Base-by-base conservation (phyloP, 129 eudicot species). In the Flaveria linearis region DNA sequence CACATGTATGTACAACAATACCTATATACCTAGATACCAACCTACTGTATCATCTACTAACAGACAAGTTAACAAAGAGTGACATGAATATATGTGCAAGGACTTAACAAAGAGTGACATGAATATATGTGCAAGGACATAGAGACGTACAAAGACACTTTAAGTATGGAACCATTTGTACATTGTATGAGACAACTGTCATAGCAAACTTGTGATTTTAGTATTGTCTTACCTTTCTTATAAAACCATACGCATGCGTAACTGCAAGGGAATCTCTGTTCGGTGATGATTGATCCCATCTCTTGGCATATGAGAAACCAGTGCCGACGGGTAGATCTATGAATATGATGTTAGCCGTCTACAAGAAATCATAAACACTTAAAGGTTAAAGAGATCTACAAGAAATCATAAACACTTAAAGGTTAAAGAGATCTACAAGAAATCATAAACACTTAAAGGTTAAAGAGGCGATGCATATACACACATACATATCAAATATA, bases 291-390 rank as follows among this genome's bases (percentile, higher is more conserved):
- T 76, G 45, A 5, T 62, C 45, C 45, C 58, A 52, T 65, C 78
- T 76, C 42, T 71, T 76, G 0, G 78, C 78, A 41, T 82, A 82
- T 3, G 85, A 82, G 49, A 82, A 82, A 25, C 85, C 85, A 7
- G 85, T 66, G n/a, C 82, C 85, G 41, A 82, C 85, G 0, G 85
- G 85, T 33, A 77, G 45, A 66, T 82, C 85, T 51, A 82, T 66
- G 45, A 76, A 82, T 70, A 82, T 76, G 26, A 82, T 41, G 41
- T 33, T 82, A 22, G 85, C 77, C 36, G 42, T 71, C 85, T 82
- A 50, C 69, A 66, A 62, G 16, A 81, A 22, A 72, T 14, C 16
- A 55, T 0, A 36, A 71, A 36, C 17, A 51, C 12, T n/a, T 22
- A 16, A 0, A 28, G 9, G 49, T 70, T 69, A 57, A 1, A 49